Conservation (phyloP, 1,139 yeast genomes). For the Pichia sp. region DNA sequence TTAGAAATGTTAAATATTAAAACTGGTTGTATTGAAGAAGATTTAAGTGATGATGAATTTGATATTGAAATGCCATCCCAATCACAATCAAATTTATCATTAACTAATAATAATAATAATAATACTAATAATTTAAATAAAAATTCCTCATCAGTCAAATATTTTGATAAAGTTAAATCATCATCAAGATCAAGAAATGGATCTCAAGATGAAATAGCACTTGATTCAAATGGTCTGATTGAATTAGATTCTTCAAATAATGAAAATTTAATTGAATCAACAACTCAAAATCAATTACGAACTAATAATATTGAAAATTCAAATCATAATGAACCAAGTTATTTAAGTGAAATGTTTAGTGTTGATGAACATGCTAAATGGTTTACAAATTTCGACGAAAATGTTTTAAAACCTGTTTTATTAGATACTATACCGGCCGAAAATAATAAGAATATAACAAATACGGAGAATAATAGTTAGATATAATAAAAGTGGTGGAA, state of each 20-base stretch:
- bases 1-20: slow-evolving; percentile 88
- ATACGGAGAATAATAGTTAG: background rate
- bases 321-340: background rate
- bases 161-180: slow-evolving; percentile 17
- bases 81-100: background rate
- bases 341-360: slow-evolving; percentile 32
- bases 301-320: background rate
- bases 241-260: slow-evolving; percentile 35
- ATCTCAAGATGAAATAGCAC: slow-evolving; percentile 29
- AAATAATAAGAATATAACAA: background rate
- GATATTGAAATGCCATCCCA: slow-evolving; percentile 74
- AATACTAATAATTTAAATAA: background rate
- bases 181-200: slow-evolving; percentile 22
- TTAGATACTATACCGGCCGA: slow-evolving; percentile 45
- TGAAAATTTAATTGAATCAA: slow-evolving; percentile 9
- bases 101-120: slow-evolving; percentile 1
- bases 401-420: slow-evolving; percentile 91
- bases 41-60: slow-evolving; percentile 87
- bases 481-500: no score
- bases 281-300: background rate
- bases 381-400: slow-evolving; percentile 91
- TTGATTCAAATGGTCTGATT: slow-evolving; percentile 20
- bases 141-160: slow-evolving; percentile 15
- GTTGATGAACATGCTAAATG: slow-evolving; percentile 82
- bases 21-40: slow-evolving; percentile 82